phyloP scores from a whole-genome alignment of 2,329 filamentous ascomycete species.

The Calycina herbarum region DNA sequence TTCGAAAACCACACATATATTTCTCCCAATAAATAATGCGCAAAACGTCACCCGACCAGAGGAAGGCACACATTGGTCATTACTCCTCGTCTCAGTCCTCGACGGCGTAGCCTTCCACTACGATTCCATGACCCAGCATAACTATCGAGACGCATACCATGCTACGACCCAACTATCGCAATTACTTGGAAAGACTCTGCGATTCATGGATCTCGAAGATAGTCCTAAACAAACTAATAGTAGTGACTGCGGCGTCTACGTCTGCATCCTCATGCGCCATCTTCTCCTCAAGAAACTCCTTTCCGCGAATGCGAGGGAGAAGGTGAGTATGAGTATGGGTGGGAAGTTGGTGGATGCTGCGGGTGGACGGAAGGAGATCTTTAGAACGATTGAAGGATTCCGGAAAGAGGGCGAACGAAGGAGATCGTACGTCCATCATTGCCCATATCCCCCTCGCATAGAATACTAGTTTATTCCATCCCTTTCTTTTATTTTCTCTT shows the following conservation, averaged over 20 bases:
- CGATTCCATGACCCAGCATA: constrained; percentile 77
- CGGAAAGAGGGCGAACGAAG: constrained; percentile 85
- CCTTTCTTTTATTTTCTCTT: neutral
- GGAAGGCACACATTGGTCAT: constrained; percentile 90
- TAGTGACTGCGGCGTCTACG: constrained; percentile 93
- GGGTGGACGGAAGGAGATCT: constrained; percentile 84
- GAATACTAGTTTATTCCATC: neutral
- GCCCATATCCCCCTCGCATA: neutral
- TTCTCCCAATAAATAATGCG: constrained; percentile 92
- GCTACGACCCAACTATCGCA: constrained; percentile 68
- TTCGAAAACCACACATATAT: constrained; percentile 80
- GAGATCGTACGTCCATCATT: constrained; percentile 63
- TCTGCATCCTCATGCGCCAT: constrained; percentile 93
- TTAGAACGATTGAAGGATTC: constrained; percentile 82
- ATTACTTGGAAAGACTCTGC: constrained; percentile 65
- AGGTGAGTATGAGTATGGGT: constrained; percentile 91
- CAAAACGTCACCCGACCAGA: constrained; percentile 75
- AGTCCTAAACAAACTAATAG: constrained; percentile 89
- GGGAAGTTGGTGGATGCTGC: constrained; percentile 80
- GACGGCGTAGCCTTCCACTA: constrained; percentile 97
- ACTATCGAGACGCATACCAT: constrained; percentile 70
- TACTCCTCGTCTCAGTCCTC: constrained; percentile 83
- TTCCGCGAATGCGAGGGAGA: constrained; percentile 75
- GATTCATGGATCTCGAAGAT: constrained; percentile 81
- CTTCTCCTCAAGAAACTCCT: constrained; percentile 83